These are phyloP conservation scores for Penicillium fuscoglaucum DNA, from an alignment of 2,329 filamentous ascomycete genomes.

Conservation along the genomic window DNA sequence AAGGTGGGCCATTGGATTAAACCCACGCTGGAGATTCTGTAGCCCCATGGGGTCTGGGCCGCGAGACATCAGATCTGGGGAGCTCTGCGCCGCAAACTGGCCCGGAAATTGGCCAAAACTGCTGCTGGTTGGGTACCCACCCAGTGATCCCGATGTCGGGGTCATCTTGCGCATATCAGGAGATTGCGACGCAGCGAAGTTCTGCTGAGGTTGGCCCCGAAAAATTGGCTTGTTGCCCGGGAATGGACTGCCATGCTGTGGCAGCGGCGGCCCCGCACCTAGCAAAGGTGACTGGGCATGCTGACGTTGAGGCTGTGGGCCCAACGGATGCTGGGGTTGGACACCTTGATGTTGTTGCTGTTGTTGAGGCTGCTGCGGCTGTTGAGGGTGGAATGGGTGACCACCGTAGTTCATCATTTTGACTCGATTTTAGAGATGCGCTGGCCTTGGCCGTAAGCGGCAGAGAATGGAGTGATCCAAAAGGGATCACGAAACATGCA, in stretches of 20 bases:
- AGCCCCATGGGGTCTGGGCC: constrained; percentile 31
- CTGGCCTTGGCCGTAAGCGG: constrained; percentile 19
- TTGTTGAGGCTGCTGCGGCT: constrained; percentile 24
- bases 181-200: constrained; percentile 27
- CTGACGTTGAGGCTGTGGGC: constrained; percentile 25
- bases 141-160: constrained; percentile 31
- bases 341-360: constrained; percentile 25
- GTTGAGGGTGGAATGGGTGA: constrained; percentile 32
- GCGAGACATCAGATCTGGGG: constrained; percentile 32
- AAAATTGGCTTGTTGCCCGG: constrained; percentile 30
- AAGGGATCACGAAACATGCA: constrained; percentile 17
- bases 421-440: constrained; percentile 13
- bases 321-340: constrained; percentile 24
- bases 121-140: constrained; percentile 31
- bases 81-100: constrained; percentile 32
- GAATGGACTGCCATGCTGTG: constrained; percentile 31
- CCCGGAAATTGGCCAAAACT: constrained; percentile 31
- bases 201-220: constrained; percentile 30
- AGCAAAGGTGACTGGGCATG: constrained; percentile 35
- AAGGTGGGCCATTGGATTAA: constrained; percentile 35
- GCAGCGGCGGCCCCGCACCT: constrained; percentile 24
- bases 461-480: constrained; percentile 11
- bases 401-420: constrained; percentile 42
- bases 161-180: constrained; percentile 39
- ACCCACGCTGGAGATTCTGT: constrained; percentile 33